Percentiles rank a stretch among this genome's conserved stretches.
These are phyloP conservation scores for Chalciporus chontae DNA, from an alignment of 768 basidiomycete species.

Conservation along the genomic window DNA sequence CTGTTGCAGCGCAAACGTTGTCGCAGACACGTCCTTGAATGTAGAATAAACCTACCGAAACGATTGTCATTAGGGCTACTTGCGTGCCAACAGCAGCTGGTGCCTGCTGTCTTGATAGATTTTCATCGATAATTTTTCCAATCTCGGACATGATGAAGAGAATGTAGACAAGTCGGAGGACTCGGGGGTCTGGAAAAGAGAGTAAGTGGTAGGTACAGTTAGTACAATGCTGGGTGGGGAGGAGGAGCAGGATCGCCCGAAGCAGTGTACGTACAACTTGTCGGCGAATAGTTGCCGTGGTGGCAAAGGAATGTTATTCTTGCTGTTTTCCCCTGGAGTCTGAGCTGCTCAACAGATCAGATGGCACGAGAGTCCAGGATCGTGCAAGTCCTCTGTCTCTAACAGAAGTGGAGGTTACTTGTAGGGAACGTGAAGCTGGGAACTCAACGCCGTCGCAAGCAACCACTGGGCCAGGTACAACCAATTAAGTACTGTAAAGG, in stretches of 20 bases:
- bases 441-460: no score
- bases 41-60: constrained; percentile 56
- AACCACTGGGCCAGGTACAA: no score
- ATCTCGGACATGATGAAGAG: constrained; percentile 30
- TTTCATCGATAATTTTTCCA: constrained; percentile 32
- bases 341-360: not conserved
- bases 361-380: not conserved
- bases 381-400: not conserved
- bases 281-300: not conserved
- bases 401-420: not conserved
- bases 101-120: constrained; percentile 59
- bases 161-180: constrained; percentile 15
- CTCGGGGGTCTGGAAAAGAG: constrained; percentile 18
- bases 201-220: constrained; percentile 16
- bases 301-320: not conserved
- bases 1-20: constrained; percentile 33
- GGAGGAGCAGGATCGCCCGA: not conserved
- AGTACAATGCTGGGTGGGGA: not conserved
- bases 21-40: not conserved
- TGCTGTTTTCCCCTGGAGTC: not conserved
- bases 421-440: no score
- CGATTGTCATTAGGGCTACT: constrained; percentile 63
- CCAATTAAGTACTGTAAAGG: no score
- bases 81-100: constrained; percentile 80
- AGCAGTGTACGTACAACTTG: not conserved